These are phyloP conservation scores for Yarrowia osloensis DNA, from an alignment of 805 yeast species.

Conservation along the genomic window DNA sequence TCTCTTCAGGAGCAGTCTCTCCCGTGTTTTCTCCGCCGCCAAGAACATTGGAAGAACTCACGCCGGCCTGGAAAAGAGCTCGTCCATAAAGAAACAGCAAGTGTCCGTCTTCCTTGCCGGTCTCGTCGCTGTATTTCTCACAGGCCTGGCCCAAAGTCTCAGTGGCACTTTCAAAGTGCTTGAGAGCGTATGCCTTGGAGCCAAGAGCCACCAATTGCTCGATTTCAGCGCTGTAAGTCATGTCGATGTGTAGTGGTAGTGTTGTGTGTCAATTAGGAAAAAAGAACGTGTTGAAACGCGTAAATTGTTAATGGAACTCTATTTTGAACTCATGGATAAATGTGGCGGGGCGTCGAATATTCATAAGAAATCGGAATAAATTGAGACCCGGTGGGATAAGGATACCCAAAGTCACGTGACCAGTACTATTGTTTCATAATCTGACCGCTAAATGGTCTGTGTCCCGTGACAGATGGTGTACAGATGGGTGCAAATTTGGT, in stretches of 20 bases:
- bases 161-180: slow-evolving; percentile 67
- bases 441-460: no score
- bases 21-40: slow-evolving; percentile 51
- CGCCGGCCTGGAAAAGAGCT: slow-evolving; percentile 76
- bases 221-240: slow-evolving; percentile 40
- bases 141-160: slow-evolving; percentile 76
- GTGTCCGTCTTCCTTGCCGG: slow-evolving; percentile 66
- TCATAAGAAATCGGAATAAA: no score
- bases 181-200: slow-evolving; percentile 61
- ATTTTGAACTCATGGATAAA: no score
- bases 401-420: no score
- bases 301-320: background rate
- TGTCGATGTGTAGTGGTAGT: background rate
- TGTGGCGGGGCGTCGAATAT: no score
- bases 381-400: no score
- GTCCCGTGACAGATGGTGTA: no score
- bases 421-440: no score
- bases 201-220: slow-evolving; percentile 59
- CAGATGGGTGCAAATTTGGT: no score
- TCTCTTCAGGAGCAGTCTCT: slow-evolving; percentile 34
- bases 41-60: slow-evolving; percentile 70
- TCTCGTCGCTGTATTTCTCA: slow-evolving; percentile 51
- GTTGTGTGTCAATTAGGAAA: background rate
- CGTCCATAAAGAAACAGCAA: slow-evolving; percentile 75
- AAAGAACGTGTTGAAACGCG: background rate